A percentile compares a stretch with the other conserved stretches of the same genome.
phyloP scores from a whole-genome alignment of 2,329 filamentous ascomycete species.

The Uncinocarpus reesii region DNA sequence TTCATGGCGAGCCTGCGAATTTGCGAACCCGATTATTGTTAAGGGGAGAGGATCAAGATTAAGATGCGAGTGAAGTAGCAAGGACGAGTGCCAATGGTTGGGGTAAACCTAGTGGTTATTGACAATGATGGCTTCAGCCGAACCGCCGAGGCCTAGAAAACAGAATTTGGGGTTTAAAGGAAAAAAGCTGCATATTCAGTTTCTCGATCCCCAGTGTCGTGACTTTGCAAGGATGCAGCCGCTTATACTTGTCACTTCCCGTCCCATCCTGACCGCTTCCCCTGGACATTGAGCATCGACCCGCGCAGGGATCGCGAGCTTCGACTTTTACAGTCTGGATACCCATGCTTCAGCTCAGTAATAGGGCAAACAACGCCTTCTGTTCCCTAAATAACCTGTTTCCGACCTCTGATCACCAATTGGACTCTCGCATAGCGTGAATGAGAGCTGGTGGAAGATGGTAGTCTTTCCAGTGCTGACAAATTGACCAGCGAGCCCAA shows the following conservation, averaged over 20 bases:
- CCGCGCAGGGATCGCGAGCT: background rate
- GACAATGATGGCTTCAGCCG: background rate
- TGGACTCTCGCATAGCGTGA: slow-evolving; percentile 1
- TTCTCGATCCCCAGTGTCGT: background rate
- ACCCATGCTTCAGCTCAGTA: too few relatives aligned
- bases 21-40: background rate
- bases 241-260: background rate
- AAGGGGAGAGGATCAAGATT: too few relatives aligned
- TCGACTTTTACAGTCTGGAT: background rate
- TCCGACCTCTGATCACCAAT: background rate
- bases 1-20: background rate
- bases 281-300: background rate
- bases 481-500: background rate
- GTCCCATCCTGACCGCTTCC: background rate
- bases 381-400: too few relatives aligned
- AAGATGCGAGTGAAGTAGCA: too few relatives aligned
- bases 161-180: background rate
- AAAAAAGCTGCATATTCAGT: background rate
- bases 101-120: too few relatives aligned
- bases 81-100: too few relatives aligned
- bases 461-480: background rate
- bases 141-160: background rate
- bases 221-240: background rate
- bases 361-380: too few relatives aligned
- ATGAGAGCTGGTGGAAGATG: slow-evolving; percentile 7